These are phyloP conservation scores for Bruguiera hainesii DNA, from an alignment of 441 rosid genomes.

Conservation along the genomic window DNA sequence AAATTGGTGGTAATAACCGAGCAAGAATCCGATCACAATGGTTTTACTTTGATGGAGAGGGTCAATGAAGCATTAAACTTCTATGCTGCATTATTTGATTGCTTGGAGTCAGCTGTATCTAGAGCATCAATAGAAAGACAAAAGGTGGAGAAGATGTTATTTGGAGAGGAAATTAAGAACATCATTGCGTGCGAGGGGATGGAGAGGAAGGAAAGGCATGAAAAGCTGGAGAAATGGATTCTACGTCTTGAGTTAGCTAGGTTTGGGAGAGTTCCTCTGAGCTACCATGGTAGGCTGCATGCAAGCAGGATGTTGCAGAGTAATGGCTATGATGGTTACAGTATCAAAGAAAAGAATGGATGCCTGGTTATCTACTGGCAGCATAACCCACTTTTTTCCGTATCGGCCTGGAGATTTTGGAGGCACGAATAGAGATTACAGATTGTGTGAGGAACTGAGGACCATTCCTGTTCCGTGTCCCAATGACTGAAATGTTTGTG, in stretches of 20 bases:
- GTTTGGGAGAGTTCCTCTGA: slow-evolving; percentile 72
- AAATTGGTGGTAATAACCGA: slow-evolving; percentile 84
- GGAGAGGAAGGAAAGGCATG: slow-evolving; percentile 88
- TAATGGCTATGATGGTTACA: slow-evolving; percentile 70
- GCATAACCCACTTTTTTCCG: slow-evolving; percentile 66
- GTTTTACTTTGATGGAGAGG: slow-evolving; percentile 64
- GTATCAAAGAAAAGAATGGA: slow-evolving; percentile 81
- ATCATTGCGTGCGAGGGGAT: slow-evolving; percentile 81
- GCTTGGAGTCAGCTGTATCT: slow-evolving; percentile 72
- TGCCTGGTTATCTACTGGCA: slow-evolving; percentile 80
- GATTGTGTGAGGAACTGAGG: not conserved
- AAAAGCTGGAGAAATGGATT: slow-evolving; percentile 89
- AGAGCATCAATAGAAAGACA: slow-evolving; percentile 70
- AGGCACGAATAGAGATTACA: slow-evolving; percentile 36
- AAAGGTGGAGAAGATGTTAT: slow-evolving; percentile 82
- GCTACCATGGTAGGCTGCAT: slow-evolving; percentile 75
- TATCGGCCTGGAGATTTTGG: slow-evolving; percentile 82
- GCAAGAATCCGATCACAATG: slow-evolving; percentile 86
- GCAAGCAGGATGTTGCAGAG: slow-evolving; percentile 67
- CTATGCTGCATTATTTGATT: slow-evolving; percentile 85
- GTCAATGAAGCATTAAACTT: slow-evolving; percentile 69
- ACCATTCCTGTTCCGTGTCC: slow-evolving; percentile 15
- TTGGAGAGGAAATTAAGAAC: slow-evolving; percentile 89
- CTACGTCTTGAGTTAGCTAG: slow-evolving; percentile 75
- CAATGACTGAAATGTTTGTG: not conserved